Percentiles rank a stretch among this genome's conserved stretches.
These are phyloP conservation scores for Pyricularia pennisetigena DNA, from an alignment of 2,329 filamentous ascomycete genomes.

Conservation along the genomic window DNA sequence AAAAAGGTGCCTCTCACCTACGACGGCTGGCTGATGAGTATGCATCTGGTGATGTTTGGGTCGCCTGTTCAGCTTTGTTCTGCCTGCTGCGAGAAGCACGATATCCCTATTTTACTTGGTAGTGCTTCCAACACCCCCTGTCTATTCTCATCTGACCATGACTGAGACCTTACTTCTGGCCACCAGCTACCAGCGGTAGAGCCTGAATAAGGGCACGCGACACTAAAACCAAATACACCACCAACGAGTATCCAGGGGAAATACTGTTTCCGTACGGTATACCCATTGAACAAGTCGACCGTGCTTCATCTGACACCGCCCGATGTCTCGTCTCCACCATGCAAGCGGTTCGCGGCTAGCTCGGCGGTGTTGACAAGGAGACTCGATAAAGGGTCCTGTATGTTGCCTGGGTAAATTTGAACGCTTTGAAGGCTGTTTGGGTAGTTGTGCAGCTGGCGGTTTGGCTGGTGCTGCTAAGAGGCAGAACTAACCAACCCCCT, in stretches of 20 bases:
- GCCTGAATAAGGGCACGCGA: neutral
- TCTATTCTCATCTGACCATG: neutral
- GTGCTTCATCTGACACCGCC: neutral
- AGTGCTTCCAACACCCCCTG: neutral
- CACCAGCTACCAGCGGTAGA: neutral
- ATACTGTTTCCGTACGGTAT: neutral
- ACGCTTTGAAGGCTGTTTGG: neutral
- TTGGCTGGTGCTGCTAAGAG: neutral
- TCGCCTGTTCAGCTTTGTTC: neutral
- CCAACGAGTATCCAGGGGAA: neutral
- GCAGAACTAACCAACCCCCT: neutral
- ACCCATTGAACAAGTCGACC: neutral
- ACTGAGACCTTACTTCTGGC: neutral
- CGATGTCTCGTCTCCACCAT: no score
- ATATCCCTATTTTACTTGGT: neutral
- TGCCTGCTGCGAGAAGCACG: neutral
- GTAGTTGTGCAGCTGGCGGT: neutral
- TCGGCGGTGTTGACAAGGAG: neutral
- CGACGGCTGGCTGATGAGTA: neutral
- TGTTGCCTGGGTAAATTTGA: neutral
- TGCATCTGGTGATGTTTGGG: neutral
- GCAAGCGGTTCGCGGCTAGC: neutral
- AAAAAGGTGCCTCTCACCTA: neutral
- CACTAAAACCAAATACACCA: neutral
- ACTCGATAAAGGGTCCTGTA: neutral